A percentile compares a stretch with the other conserved stretches of the same genome.
Conservation (phyloP, 108 stramenopile species). For the Cyclotella kingstonii region DNA sequence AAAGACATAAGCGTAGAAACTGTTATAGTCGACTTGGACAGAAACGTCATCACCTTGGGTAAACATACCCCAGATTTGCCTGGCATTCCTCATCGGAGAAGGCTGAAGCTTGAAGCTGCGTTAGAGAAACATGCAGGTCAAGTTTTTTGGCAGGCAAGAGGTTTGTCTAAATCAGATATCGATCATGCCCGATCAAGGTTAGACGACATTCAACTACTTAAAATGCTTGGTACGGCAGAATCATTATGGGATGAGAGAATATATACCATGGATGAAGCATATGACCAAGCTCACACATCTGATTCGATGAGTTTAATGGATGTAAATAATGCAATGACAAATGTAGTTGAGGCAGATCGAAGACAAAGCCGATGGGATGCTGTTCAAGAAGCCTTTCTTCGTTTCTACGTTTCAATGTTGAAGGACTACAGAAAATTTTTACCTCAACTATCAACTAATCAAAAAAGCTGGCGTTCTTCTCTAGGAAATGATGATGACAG, state of each 20-base stretch:
- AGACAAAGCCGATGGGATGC: slow-evolving; percentile 78
- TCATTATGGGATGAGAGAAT: slow-evolving; percentile 75
- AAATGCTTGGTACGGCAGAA: slow-evolving; percentile 37
- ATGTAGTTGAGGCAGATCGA: slow-evolving; percentile 26
- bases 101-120: slow-evolving; percentile 62
- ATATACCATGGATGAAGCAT: slow-evolving; percentile 70
- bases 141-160: slow-evolving; percentile 77
- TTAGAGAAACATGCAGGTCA: slow-evolving; percentile 74
- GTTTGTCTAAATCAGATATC: slow-evolving; percentile 52
- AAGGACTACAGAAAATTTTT: slow-evolving; percentile 83
- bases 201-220: slow-evolving; percentile 25
- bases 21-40: slow-evolving; percentile 89
- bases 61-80: slow-evolving; percentile 56
- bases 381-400: slow-evolving; percentile 88
- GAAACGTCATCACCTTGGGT: slow-evolving; percentile 71
- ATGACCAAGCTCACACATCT: slow-evolving; percentile 71
- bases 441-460: slow-evolving; percentile 25
- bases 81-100: slow-evolving; percentile 63
- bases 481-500: slow-evolving; percentile 16
- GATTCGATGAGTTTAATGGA: slow-evolving; percentile 49
- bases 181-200: slow-evolving; percentile 31
- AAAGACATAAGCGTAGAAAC: slow-evolving; percentile 74
- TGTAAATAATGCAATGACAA: slow-evolving; percentile 23
- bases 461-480: slow-evolving; percentile 33
- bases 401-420: slow-evolving; percentile 83